These are phyloP conservation scores for Lactarius tabidus DNA, from an alignment of 768 basidiomycete genomes.

Conservation along the genomic window DNA sequence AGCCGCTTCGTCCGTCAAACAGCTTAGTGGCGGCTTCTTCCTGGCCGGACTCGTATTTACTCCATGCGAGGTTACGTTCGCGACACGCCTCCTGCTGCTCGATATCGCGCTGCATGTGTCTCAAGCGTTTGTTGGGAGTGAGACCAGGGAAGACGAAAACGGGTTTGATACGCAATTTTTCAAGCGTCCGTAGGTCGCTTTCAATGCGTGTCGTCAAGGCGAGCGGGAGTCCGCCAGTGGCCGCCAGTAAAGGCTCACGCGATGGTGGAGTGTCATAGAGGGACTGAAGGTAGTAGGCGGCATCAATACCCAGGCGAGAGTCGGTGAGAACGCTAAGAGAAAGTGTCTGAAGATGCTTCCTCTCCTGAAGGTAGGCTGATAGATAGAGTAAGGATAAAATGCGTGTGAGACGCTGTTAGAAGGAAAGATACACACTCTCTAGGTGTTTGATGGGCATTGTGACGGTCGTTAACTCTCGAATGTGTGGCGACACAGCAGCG, in stretches of 20 bases:
- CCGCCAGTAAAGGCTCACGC: conserved; percentile 87
- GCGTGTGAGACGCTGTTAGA: not conserved
- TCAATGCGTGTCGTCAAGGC: conserved; percentile 87
- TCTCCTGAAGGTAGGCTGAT: conserved; percentile 78
- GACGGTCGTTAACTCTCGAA: conserved; percentile 6
- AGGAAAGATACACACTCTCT: conserved; percentile 53
- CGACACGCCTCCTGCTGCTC: conserved; percentile 60
- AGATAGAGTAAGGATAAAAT: conserved; percentile 4
- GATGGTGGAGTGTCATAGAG: conserved; percentile 73
- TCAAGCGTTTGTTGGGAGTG: conserved; percentile 68
- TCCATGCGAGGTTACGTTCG: conserved; percentile 84
- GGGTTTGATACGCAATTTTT: conserved; percentile 91
- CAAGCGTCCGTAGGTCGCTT: conserved; percentile 83
- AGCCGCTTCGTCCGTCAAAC: conserved; percentile 69
- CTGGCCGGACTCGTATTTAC: conserved; percentile 87
- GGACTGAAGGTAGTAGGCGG: conserved; percentile 79
- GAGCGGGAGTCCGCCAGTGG: conserved; percentile 92
- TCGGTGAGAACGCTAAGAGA: conserved; percentile 80
- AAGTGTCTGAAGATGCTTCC: conserved; percentile 81
- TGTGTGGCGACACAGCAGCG: conserved; percentile 9
- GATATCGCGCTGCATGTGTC: conserved; percentile 51
- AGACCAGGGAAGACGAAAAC: conserved; percentile 98
- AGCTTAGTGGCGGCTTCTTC: conserved; percentile 84
- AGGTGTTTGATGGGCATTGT: conserved; percentile 80
- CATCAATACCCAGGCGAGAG: conserved; percentile 96